Evolutionary conservation across 2,329 filamentous ascomycete genomes (phyloP), one percentile per base, ranked within the genome.

Genomic region (Cordyceps cicadae): DNA sequence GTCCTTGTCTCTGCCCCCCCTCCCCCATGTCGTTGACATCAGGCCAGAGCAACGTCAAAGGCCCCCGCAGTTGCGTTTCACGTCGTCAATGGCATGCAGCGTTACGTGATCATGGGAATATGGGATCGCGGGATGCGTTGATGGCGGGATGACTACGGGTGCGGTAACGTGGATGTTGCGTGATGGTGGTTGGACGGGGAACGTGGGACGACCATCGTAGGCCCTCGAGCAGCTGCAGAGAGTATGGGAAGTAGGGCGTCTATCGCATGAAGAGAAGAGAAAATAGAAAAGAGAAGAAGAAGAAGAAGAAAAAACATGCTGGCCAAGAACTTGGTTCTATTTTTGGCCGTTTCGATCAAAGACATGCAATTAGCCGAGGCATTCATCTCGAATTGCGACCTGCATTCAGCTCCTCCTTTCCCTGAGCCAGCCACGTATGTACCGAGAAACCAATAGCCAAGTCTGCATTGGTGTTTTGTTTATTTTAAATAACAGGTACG

Each of bases 11-110:
- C 24, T 24, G 24, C 24, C 24, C 24, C 24, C 24, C 24, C 24
- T n/a, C 24, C 43, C 17, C 43, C 21, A 5, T 21, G 21, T 26
- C 29, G 15, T 29, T 9, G 29, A 51, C 26, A 50, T 32, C 48
- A 50, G 48, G 45, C 45, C 45, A 26, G 2, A 21, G 11, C 43
- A 12, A 12, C 21, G 14, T 24, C 51, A 29, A 29, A 7, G 5
- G 29, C 29, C 52, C 52, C 52, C 21, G 52, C 39, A 54, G 43
- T 54, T 54, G 17, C 52, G 50, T 53, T 53, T 53, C 50, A 53
- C 50, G n/a, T 39, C 12, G 34, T 53, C 50, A 53, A 53, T 53
- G 50, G 50, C 32, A 39, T 53, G n/a, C 50, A 34, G 19, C 39
- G 32, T n/a, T n/a, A 15, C 15, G n/a, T 24, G 34, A 53, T 52